Percentiles rank a stretch among this genome's conserved stretches.
Conservation (phyloP, 139 green algal species). For the Mesostigma viride region DNA sequence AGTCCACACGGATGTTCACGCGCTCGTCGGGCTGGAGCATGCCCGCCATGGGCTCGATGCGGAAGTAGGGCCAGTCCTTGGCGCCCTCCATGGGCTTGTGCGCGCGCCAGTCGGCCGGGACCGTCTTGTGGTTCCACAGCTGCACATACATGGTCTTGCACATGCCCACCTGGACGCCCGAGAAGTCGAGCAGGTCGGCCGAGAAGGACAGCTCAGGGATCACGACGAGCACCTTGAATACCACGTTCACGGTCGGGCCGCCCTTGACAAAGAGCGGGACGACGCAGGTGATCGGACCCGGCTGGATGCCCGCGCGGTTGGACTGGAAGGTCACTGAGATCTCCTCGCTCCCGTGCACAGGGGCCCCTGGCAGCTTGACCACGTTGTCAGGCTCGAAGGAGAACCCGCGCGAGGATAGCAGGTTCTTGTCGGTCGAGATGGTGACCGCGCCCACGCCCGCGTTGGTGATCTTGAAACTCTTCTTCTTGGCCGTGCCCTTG, state of each 20-base stretch:
- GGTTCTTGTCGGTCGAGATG: conserved; percentile 39
- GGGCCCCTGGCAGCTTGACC: conserved; percentile 48
- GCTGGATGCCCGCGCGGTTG: background rate
- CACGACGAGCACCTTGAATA: conserved; percentile 40
- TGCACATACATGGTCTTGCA: conserved; percentile 55
- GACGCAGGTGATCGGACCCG: conserved; percentile 40
- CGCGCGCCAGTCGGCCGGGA: conserved; percentile 53
- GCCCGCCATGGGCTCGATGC: conserved; percentile 36
- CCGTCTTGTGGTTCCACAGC: conserved; percentile 56
- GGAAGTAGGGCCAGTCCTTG: conserved; percentile 59
- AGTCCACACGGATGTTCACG: conserved; percentile 36
- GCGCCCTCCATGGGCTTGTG: conserved; percentile 48
- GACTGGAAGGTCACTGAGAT: conserved; percentile 25
- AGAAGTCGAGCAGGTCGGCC: conserved; percentile 46
- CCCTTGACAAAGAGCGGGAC: conserved; percentile 48
- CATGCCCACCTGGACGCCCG: conserved; percentile 42
- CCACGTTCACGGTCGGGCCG: conserved; percentile 48
- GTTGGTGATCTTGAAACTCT: conserved; percentile 57
- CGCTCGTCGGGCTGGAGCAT: conserved; percentile 41
- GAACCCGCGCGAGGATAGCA: conserved; percentile 49
- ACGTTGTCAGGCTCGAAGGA: conserved; percentile 51
- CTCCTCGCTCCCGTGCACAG: conserved; percentile 30
- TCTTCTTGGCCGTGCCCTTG: conserved; percentile 44
- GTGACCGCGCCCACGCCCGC: conserved; percentile 4
- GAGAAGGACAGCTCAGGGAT: conserved; percentile 46